Evolutionary conservation across 768 basidiomycete species (phyloP), one percentile per base, ranked within the genome.

Genomic region (Trametes villosa): DNA sequence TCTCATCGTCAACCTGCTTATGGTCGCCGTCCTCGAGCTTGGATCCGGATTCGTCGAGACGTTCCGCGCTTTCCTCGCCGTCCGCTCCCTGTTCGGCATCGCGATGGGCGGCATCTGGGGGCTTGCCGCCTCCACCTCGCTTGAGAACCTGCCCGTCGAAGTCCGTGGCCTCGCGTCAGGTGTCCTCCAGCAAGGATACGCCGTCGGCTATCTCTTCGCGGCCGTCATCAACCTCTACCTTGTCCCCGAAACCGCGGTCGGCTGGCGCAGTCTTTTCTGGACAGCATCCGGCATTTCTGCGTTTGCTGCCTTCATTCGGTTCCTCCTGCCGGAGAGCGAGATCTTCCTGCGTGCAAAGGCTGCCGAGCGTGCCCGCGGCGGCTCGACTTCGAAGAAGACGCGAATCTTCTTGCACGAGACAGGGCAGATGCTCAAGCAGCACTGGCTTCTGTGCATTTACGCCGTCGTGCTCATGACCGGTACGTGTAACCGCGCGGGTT

Each of bases 81-180:
- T 94, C 6, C 83, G 95, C 7, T 83, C 87, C 2, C 79, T 97
- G 44, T 96, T 95, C 70, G 93, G 93, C 61, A 83, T 94, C 51
- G 88, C 86, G 0, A 93, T 94, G 92, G 92, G 92, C 33, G 92
- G 92, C 0, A 83, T 96, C 46, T 96, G 94, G 93, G 93, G 94
- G 18, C 77, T 94, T 30, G 83, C 92, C 0, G 79, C 91, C 1
- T 82, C 92, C 0, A 94, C 91, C 0, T 87, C 91, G 0, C 86
- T 97, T 36, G 95, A 97, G 72, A 95, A 92, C 71, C 81, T 96
- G 11, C 95, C 95, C 0, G 86, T 91, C 30, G 89, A 92, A 68
- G 82, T 86, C 17, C 90, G 96, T 71, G 96, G 96, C 22, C 75
- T 97, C 2, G 88, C 87, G 3, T 88, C 86, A 22, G 96, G 96